These are phyloP conservation scores for Emmonsia crescens DNA, from an alignment of 2,329 filamentous ascomycete species.

Conservation along the genomic window DNA sequence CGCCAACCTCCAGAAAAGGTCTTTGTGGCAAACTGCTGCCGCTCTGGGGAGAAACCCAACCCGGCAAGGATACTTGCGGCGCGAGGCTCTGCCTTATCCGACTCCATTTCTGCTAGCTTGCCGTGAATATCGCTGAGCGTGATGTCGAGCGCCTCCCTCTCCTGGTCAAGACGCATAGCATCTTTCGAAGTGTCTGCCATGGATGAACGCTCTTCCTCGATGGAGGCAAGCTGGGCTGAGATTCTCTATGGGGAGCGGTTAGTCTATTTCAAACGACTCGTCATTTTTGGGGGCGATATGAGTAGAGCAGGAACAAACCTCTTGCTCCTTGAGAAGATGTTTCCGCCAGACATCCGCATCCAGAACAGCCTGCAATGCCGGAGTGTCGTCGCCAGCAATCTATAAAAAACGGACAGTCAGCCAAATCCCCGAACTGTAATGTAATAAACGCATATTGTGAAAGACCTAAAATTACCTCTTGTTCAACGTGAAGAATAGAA, in stretches of 20 bases:
- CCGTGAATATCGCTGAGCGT: slow-evolving; percentile 83
- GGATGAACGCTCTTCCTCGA: slow-evolving; percentile 65
- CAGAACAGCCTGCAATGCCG: slow-evolving; percentile 85
- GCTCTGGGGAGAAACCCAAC: slow-evolving; percentile 88
- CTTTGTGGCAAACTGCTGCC: slow-evolving; percentile 86
- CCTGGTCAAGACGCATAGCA: slow-evolving; percentile 70
- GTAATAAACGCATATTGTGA: background rate
- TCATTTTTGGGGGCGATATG: background rate
- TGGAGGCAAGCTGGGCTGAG: slow-evolving; percentile 57
- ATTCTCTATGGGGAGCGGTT: slow-evolving; percentile 49
- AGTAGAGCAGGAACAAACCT: slow-evolving; percentile 42
- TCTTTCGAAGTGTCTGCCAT: slow-evolving; percentile 89
- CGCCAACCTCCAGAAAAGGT: slow-evolving; percentile 99
- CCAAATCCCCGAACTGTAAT: background rate
- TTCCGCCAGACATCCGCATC: slow-evolving; percentile 99
- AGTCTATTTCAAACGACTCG: slow-evolving; percentile 6
- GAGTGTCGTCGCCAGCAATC: slow-evolving; percentile 91
- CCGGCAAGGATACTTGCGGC: slow-evolving; percentile 93
- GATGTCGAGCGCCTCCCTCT: slow-evolving; percentile 80
- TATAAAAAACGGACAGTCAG: slow-evolving; percentile 24
- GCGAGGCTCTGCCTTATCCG: slow-evolving; percentile 91
- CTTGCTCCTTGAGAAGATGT: slow-evolving; percentile 79
- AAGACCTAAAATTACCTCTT: slow-evolving; percentile 59
- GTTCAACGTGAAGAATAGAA: slow-evolving; percentile 96
- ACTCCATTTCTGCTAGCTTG: slow-evolving; percentile 97